Evolutionary conservation across 1,284 basidiomycete species (phyloP).

Genomic region (Cutaneotrichosporon curvatum): DNA sequence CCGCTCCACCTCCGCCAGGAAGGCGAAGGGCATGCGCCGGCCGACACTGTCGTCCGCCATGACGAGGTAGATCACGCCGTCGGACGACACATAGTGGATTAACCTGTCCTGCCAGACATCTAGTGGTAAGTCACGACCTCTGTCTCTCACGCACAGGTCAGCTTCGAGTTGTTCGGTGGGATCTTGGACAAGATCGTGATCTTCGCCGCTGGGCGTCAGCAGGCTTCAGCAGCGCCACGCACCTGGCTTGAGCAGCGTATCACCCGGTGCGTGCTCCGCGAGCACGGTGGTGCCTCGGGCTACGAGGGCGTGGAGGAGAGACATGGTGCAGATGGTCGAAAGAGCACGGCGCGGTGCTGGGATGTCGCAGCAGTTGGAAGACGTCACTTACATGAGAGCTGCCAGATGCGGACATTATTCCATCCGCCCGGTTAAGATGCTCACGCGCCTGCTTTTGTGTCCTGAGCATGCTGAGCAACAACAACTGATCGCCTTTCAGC

Average conservation of each 20-base stretch:
- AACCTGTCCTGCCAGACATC: slow-evolving; percentile 91
- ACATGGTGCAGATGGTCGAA: slow-evolving; percentile 30
- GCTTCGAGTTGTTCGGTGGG: slow-evolving; percentile 17
- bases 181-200: slow-evolving; percentile 86
- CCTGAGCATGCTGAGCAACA: not conserved
- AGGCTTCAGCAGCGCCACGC: slow-evolving; percentile 6
- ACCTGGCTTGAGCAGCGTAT: slow-evolving; percentile 80
- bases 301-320: slow-evolving; percentile 71
- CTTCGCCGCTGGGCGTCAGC: slow-evolving; percentile 55
- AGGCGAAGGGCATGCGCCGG: slow-evolving; percentile 86
- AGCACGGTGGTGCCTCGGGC: slow-evolving; percentile 71
- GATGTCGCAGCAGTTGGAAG: not conserved
- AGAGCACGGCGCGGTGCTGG: no score
- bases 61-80: slow-evolving; percentile 78
- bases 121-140: slow-evolving; percentile 14
- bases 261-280: slow-evolving; percentile 70
- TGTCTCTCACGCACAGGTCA: slow-evolving; percentile 8
- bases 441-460: not conserved
- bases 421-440: not conserved
- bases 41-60: slow-evolving; percentile 90
- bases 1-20: slow-evolving; percentile 77
- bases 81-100: slow-evolving; percentile 89
- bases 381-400: not conserved
- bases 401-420: not conserved
- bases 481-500: no score